Evolutionary conservation across 129 eudicot genomes (phyloP), one percentile per base, ranked within the genome.

Genomic region (Helichrysum umbraculigerum): DNA sequence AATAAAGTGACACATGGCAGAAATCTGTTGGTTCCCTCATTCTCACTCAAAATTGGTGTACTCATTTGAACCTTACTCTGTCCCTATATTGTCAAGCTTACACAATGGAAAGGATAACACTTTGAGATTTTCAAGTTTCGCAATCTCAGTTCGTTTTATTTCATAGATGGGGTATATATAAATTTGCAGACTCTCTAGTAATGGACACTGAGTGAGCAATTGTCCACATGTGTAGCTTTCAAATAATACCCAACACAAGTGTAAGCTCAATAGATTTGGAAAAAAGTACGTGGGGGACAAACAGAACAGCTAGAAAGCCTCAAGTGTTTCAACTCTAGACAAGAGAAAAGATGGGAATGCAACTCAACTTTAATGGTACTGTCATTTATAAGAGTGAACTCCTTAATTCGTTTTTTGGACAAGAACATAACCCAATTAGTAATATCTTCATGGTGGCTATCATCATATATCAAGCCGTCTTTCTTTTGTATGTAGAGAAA

Each of bases 41-140:
- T n/a, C n/a, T n/a, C n/a, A n/a, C n/a, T n/a, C n/a, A n/a, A n/a
- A n/a, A n/a, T n/a, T n/a, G n/a, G n/a, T n/a, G n/a, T n/a, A n/a
- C n/a, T n/a, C n/a, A n/a, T n/a, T n/a, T n/a, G n/a, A n/a, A n/a
- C n/a, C n/a, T n/a, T n/a, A n/a, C n/a, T n/a, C n/a, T 34, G 7
- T 8, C 37, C 0, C 25, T 32, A 1, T 41, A 42, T 3, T 29
- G 44, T 59, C 44, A 39, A 39, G 44, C 9, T 39, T 39, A 39
- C 44, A 34, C 37, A 51, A 15, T 30, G 59, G 37, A 52, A 11
- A 2, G 67, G 28, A 21, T 65, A 67, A 41, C 4, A 16, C 8
- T 37, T 35, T 67, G n/a, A 76, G 74, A 56, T 67, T 76, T 67
- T 3, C 29, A 54, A 67, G 74, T 22, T 76, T 76, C 15, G 81